These are phyloP conservation scores for Blastocladiella britannica DNA, from an alignment of 192 early-diverging fungal species.

Conservation along the genomic window DNA sequence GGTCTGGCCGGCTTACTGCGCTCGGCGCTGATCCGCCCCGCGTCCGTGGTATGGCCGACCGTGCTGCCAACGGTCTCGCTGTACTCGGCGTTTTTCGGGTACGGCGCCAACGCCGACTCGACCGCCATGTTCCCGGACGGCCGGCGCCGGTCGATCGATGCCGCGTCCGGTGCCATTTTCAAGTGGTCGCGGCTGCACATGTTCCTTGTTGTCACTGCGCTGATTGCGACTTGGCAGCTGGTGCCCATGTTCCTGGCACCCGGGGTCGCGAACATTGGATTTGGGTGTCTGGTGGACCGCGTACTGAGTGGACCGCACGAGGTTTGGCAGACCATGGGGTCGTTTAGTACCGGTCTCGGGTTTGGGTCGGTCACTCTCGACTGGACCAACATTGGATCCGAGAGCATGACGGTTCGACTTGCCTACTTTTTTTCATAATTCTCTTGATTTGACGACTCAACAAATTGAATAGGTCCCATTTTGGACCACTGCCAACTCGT, in stretches of 20 bases:
- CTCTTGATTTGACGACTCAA: too few species aligned
- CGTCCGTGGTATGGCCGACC: constrained; percentile 72
- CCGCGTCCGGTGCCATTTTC: constrained; percentile 2
- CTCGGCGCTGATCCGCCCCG: constrained; percentile 58
- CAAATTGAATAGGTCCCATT: too few species aligned
- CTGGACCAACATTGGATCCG: constrained; percentile 46
- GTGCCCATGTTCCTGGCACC: constrained; percentile 51
- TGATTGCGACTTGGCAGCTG: constrained; percentile 29
- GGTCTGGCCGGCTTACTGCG: constrained; percentile 50
- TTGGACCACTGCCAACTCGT: too few species aligned
- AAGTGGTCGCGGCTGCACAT: constrained; percentile 23
- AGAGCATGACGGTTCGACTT: constrained; percentile 34
- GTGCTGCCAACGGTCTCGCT: constrained; percentile 54
- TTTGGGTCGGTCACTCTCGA: constrained; percentile 49
- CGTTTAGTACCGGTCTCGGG: constrained; percentile 26
- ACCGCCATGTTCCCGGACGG: too few species aligned
- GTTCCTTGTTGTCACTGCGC: constrained; percentile 23
- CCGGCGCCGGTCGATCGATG: too few species aligned
- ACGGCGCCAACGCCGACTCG: constrained; percentile 11
- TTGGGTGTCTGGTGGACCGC: constrained; percentile 37
- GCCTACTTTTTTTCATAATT: too few species aligned
- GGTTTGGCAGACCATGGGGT: not conserved
- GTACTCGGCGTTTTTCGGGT: constrained; percentile 28
- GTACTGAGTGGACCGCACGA: constrained; percentile 2
- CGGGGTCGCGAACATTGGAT: constrained; percentile 34